Conservation (phyloP, 805 yeast species). For the Lachancea sp. region DNA sequence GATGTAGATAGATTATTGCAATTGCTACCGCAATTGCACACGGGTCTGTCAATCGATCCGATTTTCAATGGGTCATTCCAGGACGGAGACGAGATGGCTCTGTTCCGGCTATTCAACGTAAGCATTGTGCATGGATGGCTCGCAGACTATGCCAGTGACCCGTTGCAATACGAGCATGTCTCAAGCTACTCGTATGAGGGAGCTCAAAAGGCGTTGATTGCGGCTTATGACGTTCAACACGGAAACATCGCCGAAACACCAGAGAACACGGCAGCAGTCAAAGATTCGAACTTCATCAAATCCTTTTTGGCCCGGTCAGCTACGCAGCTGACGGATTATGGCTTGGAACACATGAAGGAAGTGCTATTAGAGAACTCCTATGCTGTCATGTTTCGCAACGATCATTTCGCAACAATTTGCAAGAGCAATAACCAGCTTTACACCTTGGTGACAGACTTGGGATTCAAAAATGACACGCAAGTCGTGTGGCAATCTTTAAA, state of each 20-base stretch:
- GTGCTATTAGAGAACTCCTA: constrained; percentile 47
- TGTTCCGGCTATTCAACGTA: constrained; percentile 55
- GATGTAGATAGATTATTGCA: constrained; percentile 43
- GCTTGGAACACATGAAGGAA: constrained; percentile 44
- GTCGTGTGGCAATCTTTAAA: constrained; percentile 79
- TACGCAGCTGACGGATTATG: constrained; percentile 70
- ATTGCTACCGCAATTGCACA: constrained; percentile 54
- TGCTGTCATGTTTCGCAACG: constrained; percentile 78
- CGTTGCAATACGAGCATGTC: constrained; percentile 32
- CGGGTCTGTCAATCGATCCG: constrained; percentile 72
- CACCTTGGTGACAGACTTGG: constrained; percentile 67
- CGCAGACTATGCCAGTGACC: constrained; percentile 37
- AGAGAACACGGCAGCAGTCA: constrained; percentile 18
- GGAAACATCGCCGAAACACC: constrained; percentile 16
- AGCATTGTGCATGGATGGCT: constrained; percentile 82
- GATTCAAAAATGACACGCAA: constrained; percentile 41
- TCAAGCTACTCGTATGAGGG: constrained; percentile 48
- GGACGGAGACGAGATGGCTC: constrained; percentile 44
- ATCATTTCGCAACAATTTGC: constrained; percentile 73
- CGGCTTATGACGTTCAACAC: constrained; percentile 35
- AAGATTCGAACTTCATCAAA: constrained; percentile 34
- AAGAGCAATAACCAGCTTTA: constrained; percentile 49
- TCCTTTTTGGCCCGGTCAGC: constrained; percentile 54
- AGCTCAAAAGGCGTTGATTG: constrained; percentile 51
- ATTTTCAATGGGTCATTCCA: constrained; percentile 56